phyloP scores from a whole-genome alignment of 2,329 filamentous ascomycete species.

The Cercospora canescens region DNA sequence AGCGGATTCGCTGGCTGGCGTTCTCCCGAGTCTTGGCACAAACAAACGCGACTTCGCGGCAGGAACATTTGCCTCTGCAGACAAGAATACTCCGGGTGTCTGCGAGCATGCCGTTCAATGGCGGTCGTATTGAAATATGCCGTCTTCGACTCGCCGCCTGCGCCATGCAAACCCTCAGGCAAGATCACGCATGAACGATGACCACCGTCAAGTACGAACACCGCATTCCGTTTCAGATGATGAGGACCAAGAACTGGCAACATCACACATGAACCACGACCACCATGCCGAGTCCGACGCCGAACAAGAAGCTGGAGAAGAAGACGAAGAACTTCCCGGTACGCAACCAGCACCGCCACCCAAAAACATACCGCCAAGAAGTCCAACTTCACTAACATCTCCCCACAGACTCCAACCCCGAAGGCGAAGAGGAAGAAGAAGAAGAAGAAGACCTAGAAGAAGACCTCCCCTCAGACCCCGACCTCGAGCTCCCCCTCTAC shows the following conservation, averaged over 20 bases:
- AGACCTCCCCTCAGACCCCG: not conserved
- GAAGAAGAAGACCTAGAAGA: not conserved
- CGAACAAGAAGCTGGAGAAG: slow-evolving; percentile 28
- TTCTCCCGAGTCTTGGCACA: not conserved
- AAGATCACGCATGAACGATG: slow-evolving; percentile 7
- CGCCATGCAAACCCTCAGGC: slow-evolving; percentile 7
- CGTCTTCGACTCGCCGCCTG: slow-evolving; percentile 7
- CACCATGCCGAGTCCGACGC: slow-evolving; percentile 3
- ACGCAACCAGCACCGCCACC: not conserved
- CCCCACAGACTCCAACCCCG: not conserved
- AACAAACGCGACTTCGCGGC: slow-evolving; percentile 1
- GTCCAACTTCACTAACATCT: not conserved
- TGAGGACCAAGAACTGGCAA: slow-evolving; percentile 20
- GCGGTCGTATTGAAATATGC: not conserved
- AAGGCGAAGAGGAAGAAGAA: not conserved
- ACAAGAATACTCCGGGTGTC: not conserved
- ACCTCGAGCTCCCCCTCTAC: not conserved
- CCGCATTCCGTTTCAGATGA: slow-evolving; percentile 10
- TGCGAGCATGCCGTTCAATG: not conserved
- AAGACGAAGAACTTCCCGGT: slow-evolving; percentile 6
- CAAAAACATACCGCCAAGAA: not conserved
- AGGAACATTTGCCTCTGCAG: not conserved
- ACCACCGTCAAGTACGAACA: not conserved
- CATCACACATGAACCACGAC: not conserved
- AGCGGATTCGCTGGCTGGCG: not conserved